Conservation (phyloP, 2,329 filamentous ascomycete species). For the Sphaerostilbella broomeana region DNA sequence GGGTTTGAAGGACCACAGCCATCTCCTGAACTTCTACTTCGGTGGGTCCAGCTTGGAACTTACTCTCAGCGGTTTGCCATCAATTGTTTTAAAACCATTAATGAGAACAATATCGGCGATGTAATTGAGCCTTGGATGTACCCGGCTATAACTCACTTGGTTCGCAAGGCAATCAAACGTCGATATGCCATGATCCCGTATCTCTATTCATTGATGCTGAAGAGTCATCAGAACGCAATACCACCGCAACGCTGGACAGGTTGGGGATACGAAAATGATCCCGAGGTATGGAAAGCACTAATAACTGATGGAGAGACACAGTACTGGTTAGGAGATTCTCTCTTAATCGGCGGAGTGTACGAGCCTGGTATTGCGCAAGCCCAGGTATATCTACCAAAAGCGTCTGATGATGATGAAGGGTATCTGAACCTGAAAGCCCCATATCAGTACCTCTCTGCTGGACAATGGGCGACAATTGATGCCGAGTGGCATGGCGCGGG, state of each 20-base stretch:
- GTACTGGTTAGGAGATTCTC: slow-evolving; percentile 63
- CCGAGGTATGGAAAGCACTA: slow-evolving; percentile 56
- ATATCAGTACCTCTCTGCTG: slow-evolving; percentile 47
- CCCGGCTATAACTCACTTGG: slow-evolving; percentile 54
- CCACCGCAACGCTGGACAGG: slow-evolving; percentile 67
- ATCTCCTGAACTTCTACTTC: slow-evolving; percentile 60
- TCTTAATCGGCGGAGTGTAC: slow-evolving; percentile 63
- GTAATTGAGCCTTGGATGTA: slow-evolving; percentile 79
- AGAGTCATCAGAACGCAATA: slow-evolving; percentile 53
- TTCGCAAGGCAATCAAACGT: slow-evolving; percentile 60
- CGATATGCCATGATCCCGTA: slow-evolving; percentile 68
- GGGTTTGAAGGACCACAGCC: slow-evolving; percentile 71
- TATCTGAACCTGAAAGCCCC: slow-evolving; percentile 58
- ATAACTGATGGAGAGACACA: slow-evolving; percentile 61
- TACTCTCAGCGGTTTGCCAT: slow-evolving; percentile 67
- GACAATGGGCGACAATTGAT: slow-evolving; percentile 34
- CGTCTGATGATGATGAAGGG: slow-evolving; percentile 49
- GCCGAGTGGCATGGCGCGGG: slow-evolving; percentile 37
- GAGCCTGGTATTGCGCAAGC: slow-evolving; percentile 48
- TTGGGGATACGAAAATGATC: slow-evolving; percentile 63
- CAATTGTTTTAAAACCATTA: slow-evolving; percentile 69
- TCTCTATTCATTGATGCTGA: slow-evolving; percentile 58
- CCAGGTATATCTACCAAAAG: slow-evolving; percentile 54
- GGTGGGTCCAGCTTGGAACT: slow-evolving; percentile 67
- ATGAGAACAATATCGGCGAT: slow-evolving; percentile 60